Base-by-base conservation (phyloP, 805 yeast species). In the Pichia sporocuriosa region DNA sequence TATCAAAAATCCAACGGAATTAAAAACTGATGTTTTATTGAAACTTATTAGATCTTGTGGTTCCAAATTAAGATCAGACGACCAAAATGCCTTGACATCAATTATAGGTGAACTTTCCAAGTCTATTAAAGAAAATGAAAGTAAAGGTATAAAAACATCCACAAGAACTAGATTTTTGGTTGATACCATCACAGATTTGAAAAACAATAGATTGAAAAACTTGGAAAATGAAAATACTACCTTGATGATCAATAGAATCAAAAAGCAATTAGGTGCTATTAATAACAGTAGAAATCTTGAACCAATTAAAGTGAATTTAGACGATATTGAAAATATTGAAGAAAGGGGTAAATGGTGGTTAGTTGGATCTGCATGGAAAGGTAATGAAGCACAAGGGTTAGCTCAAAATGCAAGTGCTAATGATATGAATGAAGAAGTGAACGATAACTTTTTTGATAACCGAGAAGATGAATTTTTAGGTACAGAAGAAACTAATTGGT, bases 281-380 rank as follows among this genome's bases (percentile, higher is more conserved):
- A 65, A 65, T 20, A 60, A 69, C 15, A 64, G 65, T 29, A 72
- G 72, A 33, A 57, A 62, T 22, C 64, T 67, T 29, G 97, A 93
- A 41, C 84, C 98, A 2, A 69, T 93, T 21, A 87, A 84, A 50
- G 97, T 93, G 0, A 67, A 85, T 3, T 66, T 90, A 17, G 80
- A 77, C 35, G 99, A 93, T 64, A 87, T 93, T 43, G 77, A 75
- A 37, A 77, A 75, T 46, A 72, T 86, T 20, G 84, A 81, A 12
- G 75, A 81, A 1, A 77, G 79, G 49, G 99, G 99, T 43, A 93
- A 90, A 62, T 93, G 99, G 99, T 93, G 99, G 99, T 69, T 93
- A 25, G 90, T 93, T 24, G 99, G 99, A 37, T 85, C 97, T 1
- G 96, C 98, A 0, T 93, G 97, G 96, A 85, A 79, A 55, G 96